Base-by-base conservation (phyloP, 371 early-diverging fungal species). In the Fennellomyces sp. region DNA sequence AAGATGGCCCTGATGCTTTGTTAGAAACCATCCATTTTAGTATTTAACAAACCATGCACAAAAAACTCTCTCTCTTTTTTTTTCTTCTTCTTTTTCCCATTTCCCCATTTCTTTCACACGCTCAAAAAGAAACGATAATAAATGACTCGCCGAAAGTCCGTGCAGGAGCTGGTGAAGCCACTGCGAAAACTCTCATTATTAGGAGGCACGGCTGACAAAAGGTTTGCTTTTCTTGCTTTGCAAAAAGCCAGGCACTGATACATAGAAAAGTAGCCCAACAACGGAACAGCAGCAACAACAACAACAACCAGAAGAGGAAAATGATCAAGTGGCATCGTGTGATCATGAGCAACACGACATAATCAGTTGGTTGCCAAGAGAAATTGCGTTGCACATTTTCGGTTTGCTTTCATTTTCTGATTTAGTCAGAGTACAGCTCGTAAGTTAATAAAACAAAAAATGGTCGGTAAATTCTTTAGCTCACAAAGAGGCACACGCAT, bases 391-490 rank as follows among this genome's bases (percentile, higher is more conserved):
- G 5, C 35, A 61, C 12, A 70, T 79, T 36, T 68, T 79, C 47
- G 54, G 58, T 17, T 38, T 72, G 26, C 31, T 79, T 7, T 56
- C 68, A 2, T 79, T 75, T 39, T 60, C 71, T 42, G 72, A 73
- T 52, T 62, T 79, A 27, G 70, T 76, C 10, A 50, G 48, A 60
- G 66, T 68, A 11, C 80, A 79, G 64, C 58, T 73, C 38, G 80
- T 76, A 76, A 60, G 48, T 36, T 30, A 28, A 52, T 42, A 52
- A 50, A 2, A 39, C 5, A n/a, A 58, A 50, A 29, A 19, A 45
- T 26, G 28, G n/a, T 7, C 19, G 0, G 29, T 25, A 25, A 49
- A 12, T 49, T 25, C 15, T 10, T 2, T 13, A 11, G 17, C 31
- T 5, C 12, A 52, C 27, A 30, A 52, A 2, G 21, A 12, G 15